Percentiles rank a stretch among this genome's conserved stretches.
phyloP scores from a whole-genome alignment of 176 grass and related monocot genomes.

The Avena eriantha region DNA sequence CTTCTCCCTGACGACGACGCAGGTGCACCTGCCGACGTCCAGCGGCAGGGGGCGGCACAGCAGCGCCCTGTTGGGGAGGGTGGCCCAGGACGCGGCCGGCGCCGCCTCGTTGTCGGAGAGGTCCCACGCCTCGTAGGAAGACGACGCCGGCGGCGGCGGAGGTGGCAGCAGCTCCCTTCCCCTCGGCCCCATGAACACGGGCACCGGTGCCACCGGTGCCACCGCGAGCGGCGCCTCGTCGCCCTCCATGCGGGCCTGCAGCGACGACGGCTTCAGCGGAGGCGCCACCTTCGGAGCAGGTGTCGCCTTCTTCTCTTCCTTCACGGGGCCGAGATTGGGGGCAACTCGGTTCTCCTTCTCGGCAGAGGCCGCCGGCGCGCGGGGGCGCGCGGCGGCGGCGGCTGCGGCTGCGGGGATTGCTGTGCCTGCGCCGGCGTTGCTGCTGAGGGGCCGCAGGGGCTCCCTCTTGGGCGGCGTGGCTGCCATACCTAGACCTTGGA shows the following conservation, averaged over 20 bases:
- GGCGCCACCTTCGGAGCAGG: background rate
- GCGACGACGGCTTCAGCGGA: conserved; percentile 62
- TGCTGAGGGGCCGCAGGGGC: conserved; percentile 55
- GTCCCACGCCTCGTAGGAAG: conserved; percentile 86
- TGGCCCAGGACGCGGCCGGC: conserved; percentile 88
- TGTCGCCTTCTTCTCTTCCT: conserved; percentile 25
- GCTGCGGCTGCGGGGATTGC: background rate
- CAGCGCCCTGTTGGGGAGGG: conserved; percentile 90
- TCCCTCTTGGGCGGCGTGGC: conserved; percentile 49
- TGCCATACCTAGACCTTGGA: conserved; percentile 31
- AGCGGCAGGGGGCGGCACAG: conserved; percentile 78
- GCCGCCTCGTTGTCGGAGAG: conserved; percentile 88
- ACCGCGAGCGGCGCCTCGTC: background rate
- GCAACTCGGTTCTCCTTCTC: conserved; percentile 65
- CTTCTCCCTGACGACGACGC: conserved; percentile 79
- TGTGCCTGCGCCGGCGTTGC: conserved; percentile 34
- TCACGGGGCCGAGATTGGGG: background rate
- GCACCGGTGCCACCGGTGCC: background rate
- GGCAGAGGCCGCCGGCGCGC: background rate
- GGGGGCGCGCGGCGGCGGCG: conserved; percentile 2
- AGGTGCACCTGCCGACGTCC: conserved; percentile 90
- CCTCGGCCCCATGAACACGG: conserved; percentile 38
- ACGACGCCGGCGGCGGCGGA: conserved; percentile 44
- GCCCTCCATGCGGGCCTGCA: conserved; percentile 74
- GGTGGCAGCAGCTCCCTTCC: conserved; percentile 61